Percentiles rank a stretch among this genome's conserved stretches.
phyloP scores from a whole-genome alignment of 2,329 filamentous ascomycete genomes.

The Fusarium protoensiforme region DNA sequence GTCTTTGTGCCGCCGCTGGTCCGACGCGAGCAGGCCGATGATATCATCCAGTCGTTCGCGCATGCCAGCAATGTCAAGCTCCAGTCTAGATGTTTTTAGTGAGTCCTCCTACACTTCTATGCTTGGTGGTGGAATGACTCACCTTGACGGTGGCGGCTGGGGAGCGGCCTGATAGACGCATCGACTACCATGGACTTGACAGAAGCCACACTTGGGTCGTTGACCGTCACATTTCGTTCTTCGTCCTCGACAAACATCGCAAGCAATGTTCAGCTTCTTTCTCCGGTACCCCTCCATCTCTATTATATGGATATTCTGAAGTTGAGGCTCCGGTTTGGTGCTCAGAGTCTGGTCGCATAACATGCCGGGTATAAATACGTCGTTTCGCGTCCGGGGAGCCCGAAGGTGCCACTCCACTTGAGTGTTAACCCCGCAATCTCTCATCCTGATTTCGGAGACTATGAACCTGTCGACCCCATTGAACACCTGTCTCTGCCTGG shows the following conservation, averaged over 20 bases:
- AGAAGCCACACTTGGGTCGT: not conserved
- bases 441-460: not conserved
- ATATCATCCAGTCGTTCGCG: constrained; percentile 5
- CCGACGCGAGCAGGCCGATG: not conserved
- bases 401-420: not conserved
- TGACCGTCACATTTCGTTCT: not conserved
- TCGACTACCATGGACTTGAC: not conserved
- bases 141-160: not conserved
- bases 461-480: not conserved
- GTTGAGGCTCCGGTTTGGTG: not conserved
- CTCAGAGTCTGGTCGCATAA: not conserved
- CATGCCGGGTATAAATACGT: not conserved
- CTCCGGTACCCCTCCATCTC: not conserved
- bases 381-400: not conserved
- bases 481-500: not conserved
- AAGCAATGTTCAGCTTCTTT: not conserved
- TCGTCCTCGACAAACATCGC: not conserved
- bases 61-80: constrained; percentile 1
- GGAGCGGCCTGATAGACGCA: not conserved
- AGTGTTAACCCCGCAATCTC: not conserved
- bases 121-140: constrained; percentile 41
- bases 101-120: not conserved
- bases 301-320: not conserved
- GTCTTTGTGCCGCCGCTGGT: not conserved
- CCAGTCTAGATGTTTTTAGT: not conserved